Percentiles rank a stretch among this genome's conserved stretches.
These are phyloP conservation scores for Auxenochlorella pyrenoidosa DNA, from an alignment of 139 green algal species.

Conservation along the genomic window DNA sequence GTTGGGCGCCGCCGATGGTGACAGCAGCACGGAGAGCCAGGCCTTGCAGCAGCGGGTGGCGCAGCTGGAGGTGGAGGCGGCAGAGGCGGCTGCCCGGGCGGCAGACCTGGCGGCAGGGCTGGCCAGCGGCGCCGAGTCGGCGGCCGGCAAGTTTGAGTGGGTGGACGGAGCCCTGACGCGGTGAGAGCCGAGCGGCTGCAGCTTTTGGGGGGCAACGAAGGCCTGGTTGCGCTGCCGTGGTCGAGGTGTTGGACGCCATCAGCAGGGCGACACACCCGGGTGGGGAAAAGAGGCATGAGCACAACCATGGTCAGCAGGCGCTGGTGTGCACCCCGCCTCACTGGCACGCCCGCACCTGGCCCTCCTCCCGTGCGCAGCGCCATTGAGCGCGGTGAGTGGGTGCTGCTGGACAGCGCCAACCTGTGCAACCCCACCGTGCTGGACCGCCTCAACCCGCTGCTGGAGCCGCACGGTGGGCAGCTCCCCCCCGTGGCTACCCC, in stretches of 20 bases:
- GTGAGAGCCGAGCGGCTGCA: conserved; percentile 6
- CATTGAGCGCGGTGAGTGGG: conserved; percentile 56
- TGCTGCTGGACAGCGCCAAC: conserved; percentile 98
- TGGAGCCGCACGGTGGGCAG: conserved; percentile 79
- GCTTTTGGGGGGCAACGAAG: no score
- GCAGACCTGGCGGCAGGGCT: conserved; percentile 50
- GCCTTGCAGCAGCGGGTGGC: neutral
- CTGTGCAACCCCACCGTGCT: conserved; percentile 96
- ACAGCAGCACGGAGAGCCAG: neutral
- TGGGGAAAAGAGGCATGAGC: no score
- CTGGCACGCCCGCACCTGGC: neutral
- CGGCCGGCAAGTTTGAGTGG: conserved; percentile 95
- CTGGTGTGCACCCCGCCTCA: no score
- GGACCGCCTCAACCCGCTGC: conserved; percentile 96
- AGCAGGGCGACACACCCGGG: no score
- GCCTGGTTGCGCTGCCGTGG: no score
- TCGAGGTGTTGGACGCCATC: no score
- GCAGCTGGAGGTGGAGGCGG: neutral
- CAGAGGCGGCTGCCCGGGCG: neutral
- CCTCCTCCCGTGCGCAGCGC: neutral
- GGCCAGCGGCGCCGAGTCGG: conserved; percentile 33
- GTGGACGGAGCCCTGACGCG: conserved; percentile 92
- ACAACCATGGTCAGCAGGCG: no score
- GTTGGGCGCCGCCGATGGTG: neutral
- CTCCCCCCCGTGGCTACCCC: no score